Evolutionary conservation across 73 alveolate genomes (phyloP).

Genomic region (Paramecium tetraurelia): DNA sequence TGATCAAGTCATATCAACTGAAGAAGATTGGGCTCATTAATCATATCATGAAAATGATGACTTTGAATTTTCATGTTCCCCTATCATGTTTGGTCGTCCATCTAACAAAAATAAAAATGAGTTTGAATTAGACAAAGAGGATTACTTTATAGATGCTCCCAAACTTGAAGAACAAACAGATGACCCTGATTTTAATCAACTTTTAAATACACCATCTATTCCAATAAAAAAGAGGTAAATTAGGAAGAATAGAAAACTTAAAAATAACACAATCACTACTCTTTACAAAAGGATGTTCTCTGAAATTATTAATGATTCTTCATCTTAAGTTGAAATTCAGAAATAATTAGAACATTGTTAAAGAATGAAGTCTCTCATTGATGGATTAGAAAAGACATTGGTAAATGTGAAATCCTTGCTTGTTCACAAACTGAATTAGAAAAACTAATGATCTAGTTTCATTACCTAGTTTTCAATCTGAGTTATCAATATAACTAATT

Average conservation of each 20-base stretch:
- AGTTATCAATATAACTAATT: neutral
- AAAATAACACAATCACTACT: neutral
- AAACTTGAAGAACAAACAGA: neutral
- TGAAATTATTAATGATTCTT: neutral
- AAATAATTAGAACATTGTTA: neutral
- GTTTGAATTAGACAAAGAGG: neutral
- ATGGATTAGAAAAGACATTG: constrained; percentile 1
- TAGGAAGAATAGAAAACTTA: neutral
- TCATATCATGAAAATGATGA: neutral
- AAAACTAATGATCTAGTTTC: neutral
- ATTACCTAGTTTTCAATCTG: neutral
- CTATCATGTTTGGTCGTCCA: constrained; percentile 5
- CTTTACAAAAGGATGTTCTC: neutral
- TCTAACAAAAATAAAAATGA: neutral
- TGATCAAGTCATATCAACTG: neutral
- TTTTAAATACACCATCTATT: neutral
- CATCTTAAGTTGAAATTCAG: neutral
- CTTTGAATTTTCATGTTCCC: neutral
- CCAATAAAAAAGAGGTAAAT: neutral
- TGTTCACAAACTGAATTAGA: neutral
- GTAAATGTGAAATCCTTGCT: neutral
- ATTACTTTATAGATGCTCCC: neutral
- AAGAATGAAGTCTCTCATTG: neutral
- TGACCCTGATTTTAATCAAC: neutral
- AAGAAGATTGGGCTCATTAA: constrained; percentile 11